phyloP scores from a whole-genome alignment of 2,329 filamentous ascomycete genomes.

The Colletotrichum graminicola region DNA sequence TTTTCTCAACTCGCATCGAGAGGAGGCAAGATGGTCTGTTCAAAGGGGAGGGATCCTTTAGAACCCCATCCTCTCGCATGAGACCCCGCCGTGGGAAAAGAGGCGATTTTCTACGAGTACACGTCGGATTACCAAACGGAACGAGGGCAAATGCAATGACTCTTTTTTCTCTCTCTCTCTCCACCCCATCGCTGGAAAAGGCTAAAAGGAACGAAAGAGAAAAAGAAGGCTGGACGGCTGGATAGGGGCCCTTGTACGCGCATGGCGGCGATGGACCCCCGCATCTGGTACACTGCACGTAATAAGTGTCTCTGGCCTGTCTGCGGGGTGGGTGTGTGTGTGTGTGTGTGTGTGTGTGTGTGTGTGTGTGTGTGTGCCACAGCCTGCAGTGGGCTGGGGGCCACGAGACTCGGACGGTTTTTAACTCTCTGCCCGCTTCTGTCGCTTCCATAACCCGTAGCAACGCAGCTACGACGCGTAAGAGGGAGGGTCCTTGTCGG shows the following conservation, averaged over 20 bases:
- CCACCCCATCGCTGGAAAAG: not conserved
- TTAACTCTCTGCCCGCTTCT: not conserved
- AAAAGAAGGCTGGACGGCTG: not conserved
- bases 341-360: too few relatives aligned
- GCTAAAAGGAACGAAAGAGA: not conserved
- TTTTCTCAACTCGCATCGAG: not conserved
- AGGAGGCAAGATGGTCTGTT: not conserved
- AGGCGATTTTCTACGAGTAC: not conserved
- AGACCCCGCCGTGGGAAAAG: not conserved
- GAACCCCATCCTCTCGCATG: not conserved
- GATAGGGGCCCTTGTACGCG: not conserved
- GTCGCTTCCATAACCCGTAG: not conserved
- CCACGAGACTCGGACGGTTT: not conserved
- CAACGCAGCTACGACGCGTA: not conserved
- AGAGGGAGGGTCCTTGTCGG: not conserved
- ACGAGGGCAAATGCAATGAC: slow-evolving; percentile 13
- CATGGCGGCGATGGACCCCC: slow-evolving; percentile 5
- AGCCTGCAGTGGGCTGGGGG: too few relatives aligned
- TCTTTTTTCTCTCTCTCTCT: not conserved
- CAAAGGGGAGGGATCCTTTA: too few relatives aligned
- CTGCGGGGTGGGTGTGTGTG: too few relatives aligned
- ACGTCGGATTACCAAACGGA: slow-evolving; percentile 10
- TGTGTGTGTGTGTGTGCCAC: too few relatives aligned
- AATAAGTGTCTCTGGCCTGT: slow-evolving; percentile 15
- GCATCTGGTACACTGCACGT: slow-evolving; percentile 31